Conservation (phyloP, 495 filamentous ascomycete species). For the Penicillium atrosanguineum region DNA sequence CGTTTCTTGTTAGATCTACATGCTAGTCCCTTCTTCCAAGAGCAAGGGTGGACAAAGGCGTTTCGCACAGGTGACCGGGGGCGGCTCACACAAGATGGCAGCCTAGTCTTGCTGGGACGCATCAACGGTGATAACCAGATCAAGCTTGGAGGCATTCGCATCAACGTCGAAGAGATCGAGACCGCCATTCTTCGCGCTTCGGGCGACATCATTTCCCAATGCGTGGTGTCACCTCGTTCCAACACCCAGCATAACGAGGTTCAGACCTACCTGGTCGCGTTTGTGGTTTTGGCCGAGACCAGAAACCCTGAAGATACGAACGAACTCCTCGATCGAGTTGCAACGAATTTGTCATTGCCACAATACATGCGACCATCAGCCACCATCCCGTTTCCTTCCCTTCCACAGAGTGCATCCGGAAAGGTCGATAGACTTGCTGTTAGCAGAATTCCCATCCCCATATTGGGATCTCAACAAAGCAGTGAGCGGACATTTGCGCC, state of each 20-base stretch:
- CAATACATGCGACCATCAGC: slow-evolving; percentile 45
- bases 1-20: slow-evolving; percentile 36
- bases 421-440: slow-evolving; percentile 44
- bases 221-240: slow-evolving; percentile 16
- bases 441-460: slow-evolving; percentile 16
- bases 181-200: slow-evolving; percentile 24
- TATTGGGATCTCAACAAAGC: neutral
- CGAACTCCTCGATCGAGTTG: slow-evolving; percentile 3
- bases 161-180: slow-evolving; percentile 53
- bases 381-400: slow-evolving; percentile 29
- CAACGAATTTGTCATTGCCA: slow-evolving; percentile 33
- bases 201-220: slow-evolving; percentile 22
- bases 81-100: slow-evolving; percentile 26
- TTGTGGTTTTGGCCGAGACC: slow-evolving; percentile 8
- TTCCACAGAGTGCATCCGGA: slow-evolving; percentile 39
- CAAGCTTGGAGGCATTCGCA: slow-evolving; percentile 52
- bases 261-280: slow-evolving; percentile 15
- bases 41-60: slow-evolving; percentile 27
- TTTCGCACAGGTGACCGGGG: slow-evolving; percentile 28
- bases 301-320: neutral
- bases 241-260: neutral
- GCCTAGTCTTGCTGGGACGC: slow-evolving; percentile 33
- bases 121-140: slow-evolving; percentile 47
- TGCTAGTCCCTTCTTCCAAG: slow-evolving; percentile 14
- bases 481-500: neutral